Conservation (phyloP, 169 alveolate species). For the Amoebophrya sp. region DNA sequence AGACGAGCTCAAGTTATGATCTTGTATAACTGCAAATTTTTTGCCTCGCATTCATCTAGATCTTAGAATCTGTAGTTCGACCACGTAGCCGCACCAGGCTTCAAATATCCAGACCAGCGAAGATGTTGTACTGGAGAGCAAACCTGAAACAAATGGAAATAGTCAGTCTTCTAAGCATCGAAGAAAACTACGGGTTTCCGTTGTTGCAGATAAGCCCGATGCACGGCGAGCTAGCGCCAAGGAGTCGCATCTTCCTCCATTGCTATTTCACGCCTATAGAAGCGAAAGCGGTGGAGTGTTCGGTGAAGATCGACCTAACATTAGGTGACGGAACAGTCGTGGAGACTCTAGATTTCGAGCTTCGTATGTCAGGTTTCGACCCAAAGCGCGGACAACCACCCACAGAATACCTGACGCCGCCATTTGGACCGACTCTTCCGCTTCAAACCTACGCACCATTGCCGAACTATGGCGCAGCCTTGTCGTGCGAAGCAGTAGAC, state of each 20-base stretch:
- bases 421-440: constrained; percentile 10
- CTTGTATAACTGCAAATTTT: too few species aligned
- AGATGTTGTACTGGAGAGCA: too few species aligned
- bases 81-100: too few species aligned
- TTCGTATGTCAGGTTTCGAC: not conserved
- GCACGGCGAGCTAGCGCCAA: not conserved
- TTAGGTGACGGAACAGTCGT: not conserved
- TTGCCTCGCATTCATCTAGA: too few species aligned
- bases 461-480: not conserved
- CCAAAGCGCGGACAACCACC: not conserved
- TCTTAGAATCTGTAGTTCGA: too few species aligned
- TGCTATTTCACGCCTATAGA: not conserved
- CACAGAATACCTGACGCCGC: not conserved
- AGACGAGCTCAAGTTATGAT: not conserved
- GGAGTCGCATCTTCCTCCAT: not conserved
- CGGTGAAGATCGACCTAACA: not conserved
- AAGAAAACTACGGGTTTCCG: not conserved
- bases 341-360: constrained; percentile 5
- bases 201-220: not conserved
- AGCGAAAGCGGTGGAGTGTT: not conserved
- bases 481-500: constrained; percentile 20
- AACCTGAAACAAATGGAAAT: too few species aligned
- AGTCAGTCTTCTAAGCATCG: too few species aligned
- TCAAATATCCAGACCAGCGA: too few species aligned
- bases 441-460: not conserved